Conservation (phyloP, 345 rosid species). For the Clausena lansium region DNA sequence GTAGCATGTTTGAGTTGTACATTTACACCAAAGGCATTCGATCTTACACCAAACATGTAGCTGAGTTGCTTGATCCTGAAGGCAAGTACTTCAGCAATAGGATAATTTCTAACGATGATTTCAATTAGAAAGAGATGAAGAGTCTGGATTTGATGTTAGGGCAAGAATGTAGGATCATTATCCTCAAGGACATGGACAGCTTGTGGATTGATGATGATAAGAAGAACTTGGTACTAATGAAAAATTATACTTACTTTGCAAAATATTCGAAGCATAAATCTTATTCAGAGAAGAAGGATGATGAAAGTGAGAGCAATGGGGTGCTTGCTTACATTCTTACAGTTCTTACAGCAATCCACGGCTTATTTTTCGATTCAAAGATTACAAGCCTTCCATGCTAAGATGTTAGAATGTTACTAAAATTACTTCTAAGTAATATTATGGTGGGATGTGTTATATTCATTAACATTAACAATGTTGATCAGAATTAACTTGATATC, state of each 20-base stretch:
- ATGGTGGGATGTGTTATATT: conserved; percentile 3
- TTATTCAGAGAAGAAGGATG: not conserved
- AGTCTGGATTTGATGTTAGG: conserved; percentile 15
- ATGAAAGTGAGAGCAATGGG: conserved; percentile 17
- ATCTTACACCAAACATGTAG: not conserved
- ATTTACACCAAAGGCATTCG: not conserved
- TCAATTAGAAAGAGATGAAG: not conserved
- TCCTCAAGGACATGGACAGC: conserved; percentile 13
- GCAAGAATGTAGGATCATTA: not conserved
- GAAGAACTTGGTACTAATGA: conserved; percentile 5
- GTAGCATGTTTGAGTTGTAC: not conserved
- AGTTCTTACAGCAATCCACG: conserved; percentile 1
- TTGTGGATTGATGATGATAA: conserved; percentile 1
- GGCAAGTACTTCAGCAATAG: not conserved
- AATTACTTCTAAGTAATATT: not conserved
- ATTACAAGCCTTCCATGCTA: not conserved
- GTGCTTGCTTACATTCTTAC: not conserved
- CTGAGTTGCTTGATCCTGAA: not conserved
- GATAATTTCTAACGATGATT: not conserved
- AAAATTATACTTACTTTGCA: not conserved
- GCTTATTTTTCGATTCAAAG: not conserved
- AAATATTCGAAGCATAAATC: not conserved
- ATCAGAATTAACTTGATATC: not conserved
- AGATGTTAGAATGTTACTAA: conserved; percentile 11
- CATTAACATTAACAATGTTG: not conserved